Conservation (phyloP, 768 basidiomycete species). For the Auricularia heimuer region DNA sequence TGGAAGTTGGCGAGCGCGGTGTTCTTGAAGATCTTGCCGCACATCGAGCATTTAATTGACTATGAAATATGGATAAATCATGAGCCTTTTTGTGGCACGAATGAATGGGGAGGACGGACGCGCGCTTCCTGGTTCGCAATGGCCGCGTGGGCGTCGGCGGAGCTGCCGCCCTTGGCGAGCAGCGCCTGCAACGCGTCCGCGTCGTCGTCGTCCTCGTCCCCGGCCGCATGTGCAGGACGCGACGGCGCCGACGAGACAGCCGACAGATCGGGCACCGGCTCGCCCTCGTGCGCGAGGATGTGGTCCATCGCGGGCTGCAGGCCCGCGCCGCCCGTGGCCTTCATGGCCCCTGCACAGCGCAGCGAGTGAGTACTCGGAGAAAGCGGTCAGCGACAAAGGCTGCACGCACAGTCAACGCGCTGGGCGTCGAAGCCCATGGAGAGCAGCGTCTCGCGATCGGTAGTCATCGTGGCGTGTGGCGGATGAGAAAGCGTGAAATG, state of each 20-base stretch:
- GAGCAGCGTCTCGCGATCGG: slow-evolving; percentile 46
- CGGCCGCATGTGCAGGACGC: slow-evolving; percentile 11
- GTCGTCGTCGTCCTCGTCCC: slow-evolving; percentile 61
- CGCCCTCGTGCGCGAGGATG: slow-evolving; percentile 67
- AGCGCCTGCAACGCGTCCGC: slow-evolving; percentile 49
- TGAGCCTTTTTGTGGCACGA: background rate
- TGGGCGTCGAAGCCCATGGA: slow-evolving; percentile 81
- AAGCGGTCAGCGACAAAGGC: slow-evolving; percentile 6
- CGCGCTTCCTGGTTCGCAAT: background rate
- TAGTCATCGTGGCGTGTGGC: slow-evolving; percentile 1
- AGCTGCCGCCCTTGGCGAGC: slow-evolving; percentile 30
- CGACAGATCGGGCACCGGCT: slow-evolving; percentile 59
- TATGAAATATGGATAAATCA: slow-evolving; percentile 16
- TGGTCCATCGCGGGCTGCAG: slow-evolving; percentile 90
- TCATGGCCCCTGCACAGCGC: slow-evolving; percentile 64
- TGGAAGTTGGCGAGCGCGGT: slow-evolving; percentile 86
- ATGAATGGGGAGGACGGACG: background rate
- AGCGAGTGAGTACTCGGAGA: slow-evolving; percentile 2
- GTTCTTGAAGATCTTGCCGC: slow-evolving; percentile 79
- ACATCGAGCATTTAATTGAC: slow-evolving; percentile 79
- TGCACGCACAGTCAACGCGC: slow-evolving; percentile 71
- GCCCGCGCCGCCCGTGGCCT: slow-evolving; percentile 73
- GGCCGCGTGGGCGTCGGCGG: slow-evolving; percentile 17
- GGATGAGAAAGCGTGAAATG: no score
- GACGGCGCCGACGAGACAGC: slow-evolving; percentile 27